These are phyloP conservation scores for Chlamydomonas applanata DNA, from an alignment of 139 green algal genomes.

Conservation along the genomic window DNA sequence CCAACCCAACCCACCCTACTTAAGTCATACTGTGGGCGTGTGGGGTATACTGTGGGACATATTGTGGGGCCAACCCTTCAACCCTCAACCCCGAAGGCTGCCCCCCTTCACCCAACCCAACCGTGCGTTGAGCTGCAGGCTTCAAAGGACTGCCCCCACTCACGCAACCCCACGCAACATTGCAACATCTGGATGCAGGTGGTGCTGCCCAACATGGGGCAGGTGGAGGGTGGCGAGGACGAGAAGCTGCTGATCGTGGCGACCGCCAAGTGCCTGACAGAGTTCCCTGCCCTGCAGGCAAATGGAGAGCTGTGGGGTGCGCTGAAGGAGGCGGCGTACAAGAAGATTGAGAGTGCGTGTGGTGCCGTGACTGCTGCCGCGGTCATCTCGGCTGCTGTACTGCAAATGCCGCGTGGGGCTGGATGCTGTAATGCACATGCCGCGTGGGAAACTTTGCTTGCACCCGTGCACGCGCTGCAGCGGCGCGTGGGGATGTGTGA, in stretches of 20 bases:
- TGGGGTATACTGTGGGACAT: no score
- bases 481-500: neutral
- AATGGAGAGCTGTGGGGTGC: slow-evolving; percentile 49
- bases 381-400: no score
- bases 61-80: no score
- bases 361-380: no score
- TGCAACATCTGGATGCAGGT: slow-evolving; percentile 36
- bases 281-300: slow-evolving; percentile 42
- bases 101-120: no score
- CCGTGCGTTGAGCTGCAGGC: no score
- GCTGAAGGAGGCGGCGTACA: slow-evolving; percentile 62
- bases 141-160: no score
- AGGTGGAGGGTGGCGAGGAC: slow-evolving; percentile 61
- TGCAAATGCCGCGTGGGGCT: neutral
- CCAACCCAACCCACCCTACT: no score
- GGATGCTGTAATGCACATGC: neutral
- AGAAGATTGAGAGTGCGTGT: slow-evolving; percentile 49
- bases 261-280: slow-evolving; percentile 62
- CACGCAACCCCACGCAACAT: no score
- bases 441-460: neutral
- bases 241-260: slow-evolving; percentile 80
- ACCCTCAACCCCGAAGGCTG: no score
- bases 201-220: slow-evolving; percentile 63
- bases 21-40: no score
- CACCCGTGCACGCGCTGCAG: neutral